Base-by-base conservation (phyloP, 345 rosid genomes). In the Brassica nigra region DNA sequence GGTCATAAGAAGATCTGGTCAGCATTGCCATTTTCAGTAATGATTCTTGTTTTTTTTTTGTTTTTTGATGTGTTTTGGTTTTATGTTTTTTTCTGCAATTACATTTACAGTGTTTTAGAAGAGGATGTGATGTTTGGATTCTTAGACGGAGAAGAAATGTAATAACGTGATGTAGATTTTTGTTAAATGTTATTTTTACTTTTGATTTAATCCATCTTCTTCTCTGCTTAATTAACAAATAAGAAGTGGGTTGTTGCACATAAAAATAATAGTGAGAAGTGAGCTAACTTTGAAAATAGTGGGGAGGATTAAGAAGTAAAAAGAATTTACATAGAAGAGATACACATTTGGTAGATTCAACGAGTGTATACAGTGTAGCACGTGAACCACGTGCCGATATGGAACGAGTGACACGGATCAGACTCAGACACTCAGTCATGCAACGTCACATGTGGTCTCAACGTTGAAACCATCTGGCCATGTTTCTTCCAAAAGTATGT, bases 1-100 rank as follows among this genome's bases (percentile, higher is more conserved):
- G 86, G 72, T 90, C 86, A 30, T 92, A 63, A 63, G 66, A 63
- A 63, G 66, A 63, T 37, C 49, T 66, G 77, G 81, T 57, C 77
- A 42, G 73, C 68, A 58, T 78, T 78, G 68, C 73, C 49, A 73
- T 66, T 73, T 71, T 71, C 49, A 10, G 66, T 65, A 66, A n/a
- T 74, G 78, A 74, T 79, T 79, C 44, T 42, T 79, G 49, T 44
- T 78, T 65, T 39, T 74, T 62, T 44, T 16, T 49, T 74, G 70
- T 78, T 65, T 39, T 74, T 62, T 44, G 27, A 62, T 74, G 70
- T 58, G 74, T 79, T 79, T 61, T 73, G 39, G 31, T 27, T 58
- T 42, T 28, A 65, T 57, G 72, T 64, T 64, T 12, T 12, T 34
- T 14, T 44, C 52, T 44, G 52, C 5, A 2, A 39, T 42, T 66